A percentile compares a stretch with the other conserved stretches of the same genome.
Evolutionary conservation across 2,329 filamentous ascomycete species (phyloP).

Genomic region (Colletotrichum camelliae): DNA sequence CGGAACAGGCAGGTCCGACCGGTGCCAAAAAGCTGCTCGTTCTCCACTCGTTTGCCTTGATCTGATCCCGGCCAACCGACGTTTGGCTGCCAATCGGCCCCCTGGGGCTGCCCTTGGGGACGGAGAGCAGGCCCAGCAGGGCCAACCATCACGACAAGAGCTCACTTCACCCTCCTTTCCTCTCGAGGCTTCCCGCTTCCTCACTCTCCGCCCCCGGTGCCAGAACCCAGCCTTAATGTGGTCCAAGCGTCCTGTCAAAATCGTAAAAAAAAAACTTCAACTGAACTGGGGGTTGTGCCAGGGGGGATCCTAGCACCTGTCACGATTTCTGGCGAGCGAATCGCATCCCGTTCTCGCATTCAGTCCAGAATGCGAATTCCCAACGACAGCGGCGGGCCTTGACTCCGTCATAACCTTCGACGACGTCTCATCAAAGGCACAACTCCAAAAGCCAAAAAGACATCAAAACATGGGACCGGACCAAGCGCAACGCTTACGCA

Average conservation of each 20-base stretch:
- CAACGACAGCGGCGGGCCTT: not conserved
- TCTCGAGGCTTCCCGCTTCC: not conserved
- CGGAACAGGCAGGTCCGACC: slow-evolving; percentile 18
- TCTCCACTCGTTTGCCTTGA: slow-evolving; percentile 20
- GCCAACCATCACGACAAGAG: not conserved
- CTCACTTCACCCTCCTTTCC: not conserved
- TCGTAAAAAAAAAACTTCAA: slow-evolving; percentile 12
- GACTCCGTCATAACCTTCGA: slow-evolving; percentile 1
- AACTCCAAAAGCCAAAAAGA: not conserved
- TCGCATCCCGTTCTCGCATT: slow-evolving; percentile 12
- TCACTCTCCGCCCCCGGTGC: not conserved
- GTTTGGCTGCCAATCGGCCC: not conserved
- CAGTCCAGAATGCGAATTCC: slow-evolving; percentile 1
- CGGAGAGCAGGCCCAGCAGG: not conserved
- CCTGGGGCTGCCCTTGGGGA: not conserved
- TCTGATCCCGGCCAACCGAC: slow-evolving; percentile 6
- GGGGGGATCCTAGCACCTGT: slow-evolving; percentile 18
- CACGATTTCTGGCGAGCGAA: slow-evolving; percentile 17
- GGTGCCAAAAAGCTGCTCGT: not conserved
- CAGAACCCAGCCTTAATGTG: slow-evolving; percentile 18
- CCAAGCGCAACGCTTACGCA: not conserved
- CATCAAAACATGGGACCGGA: not conserved
- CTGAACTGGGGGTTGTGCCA: not conserved
- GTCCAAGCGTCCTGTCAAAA: slow-evolving; percentile 24
- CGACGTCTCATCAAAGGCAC: not conserved